Evolutionary conservation across 106 monocot genomes (phyloP).

Genomic region (Vanilla planifolia): DNA sequence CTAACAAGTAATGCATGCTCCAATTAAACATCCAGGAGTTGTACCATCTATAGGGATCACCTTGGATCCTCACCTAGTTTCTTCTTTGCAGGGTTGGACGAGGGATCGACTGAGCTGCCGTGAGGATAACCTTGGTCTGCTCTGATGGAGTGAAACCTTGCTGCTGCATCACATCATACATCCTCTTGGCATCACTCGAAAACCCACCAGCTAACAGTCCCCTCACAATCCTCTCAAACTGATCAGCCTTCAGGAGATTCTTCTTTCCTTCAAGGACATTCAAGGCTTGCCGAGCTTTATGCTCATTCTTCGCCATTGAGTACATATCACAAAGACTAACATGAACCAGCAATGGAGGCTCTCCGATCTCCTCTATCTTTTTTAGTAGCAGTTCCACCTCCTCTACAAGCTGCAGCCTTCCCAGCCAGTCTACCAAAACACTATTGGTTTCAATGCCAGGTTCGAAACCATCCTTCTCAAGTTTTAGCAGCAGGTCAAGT

Average conservation of each 20-base stretch:
- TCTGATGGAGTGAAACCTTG: slow-evolving; percentile 42
- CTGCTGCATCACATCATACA: slow-evolving; percentile 43
- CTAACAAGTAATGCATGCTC: no score
- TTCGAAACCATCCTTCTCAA: slow-evolving; percentile 69
- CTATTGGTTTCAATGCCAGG: slow-evolving; percentile 45
- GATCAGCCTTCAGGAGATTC: slow-evolving; percentile 29
- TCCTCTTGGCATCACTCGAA: slow-evolving; percentile 48
- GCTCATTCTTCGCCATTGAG: slow-evolving; percentile 27
- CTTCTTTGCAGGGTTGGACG: slow-evolving; percentile 7
- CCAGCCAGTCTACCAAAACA: slow-evolving; percentile 77
- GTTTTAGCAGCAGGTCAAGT: slow-evolving; percentile 48
- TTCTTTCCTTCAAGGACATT: slow-evolving; percentile 58
- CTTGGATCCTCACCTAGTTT: not conserved
- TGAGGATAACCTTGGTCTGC: slow-evolving; percentile 17
- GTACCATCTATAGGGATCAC: no score
- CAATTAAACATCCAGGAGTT: no score
- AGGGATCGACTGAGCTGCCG: slow-evolving; percentile 33
- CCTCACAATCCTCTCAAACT: slow-evolving; percentile 61
- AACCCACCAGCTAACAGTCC: slow-evolving; percentile 57
- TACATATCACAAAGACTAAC: slow-evolving; percentile 81
- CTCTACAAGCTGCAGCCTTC: slow-evolving; percentile 62
- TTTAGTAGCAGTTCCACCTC: slow-evolving; percentile 63
- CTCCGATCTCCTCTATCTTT: slow-evolving; percentile 47
- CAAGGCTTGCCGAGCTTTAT: slow-evolving; percentile 38
- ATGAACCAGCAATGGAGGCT: slow-evolving; percentile 46